Evolutionary conservation across 352 stramenopile species (phyloP).

Genomic region (Phytophthora sojae): DNA sequence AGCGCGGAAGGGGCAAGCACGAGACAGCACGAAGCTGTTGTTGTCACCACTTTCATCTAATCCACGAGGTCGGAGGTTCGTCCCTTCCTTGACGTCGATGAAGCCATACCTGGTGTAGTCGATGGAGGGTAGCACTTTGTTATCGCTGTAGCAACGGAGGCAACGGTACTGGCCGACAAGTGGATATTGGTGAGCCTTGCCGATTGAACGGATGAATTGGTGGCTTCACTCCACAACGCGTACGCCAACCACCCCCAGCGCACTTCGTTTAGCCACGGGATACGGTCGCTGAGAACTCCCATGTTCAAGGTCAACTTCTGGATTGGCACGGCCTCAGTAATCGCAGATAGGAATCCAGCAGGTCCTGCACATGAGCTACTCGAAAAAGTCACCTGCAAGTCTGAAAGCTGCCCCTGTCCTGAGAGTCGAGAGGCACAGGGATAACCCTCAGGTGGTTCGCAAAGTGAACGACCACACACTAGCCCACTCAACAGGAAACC

Average conservation of each 20-base stretch:
- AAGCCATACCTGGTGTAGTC: neutral
- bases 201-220: neutral
- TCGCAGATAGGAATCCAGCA: neutral
- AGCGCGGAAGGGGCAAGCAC: neutral
- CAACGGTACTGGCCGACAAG: slow-evolving; percentile 1
- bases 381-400: neutral
- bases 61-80: neutral
- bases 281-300: slow-evolving; percentile 6
- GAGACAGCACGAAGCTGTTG: neutral
- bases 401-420: neutral
- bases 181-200: slow-evolving; percentile 19
- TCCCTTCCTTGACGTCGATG: neutral
- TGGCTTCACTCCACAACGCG: neutral
- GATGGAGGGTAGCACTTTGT: slow-evolving; percentile 17
- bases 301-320: neutral
- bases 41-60: neutral
- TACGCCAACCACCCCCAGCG: neutral
- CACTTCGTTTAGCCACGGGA: neutral
- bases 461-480: slow-evolving; percentile 1
- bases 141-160: slow-evolving; percentile 1
- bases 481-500: slow-evolving; percentile 7
- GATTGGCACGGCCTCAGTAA: neutral
- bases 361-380: neutral
- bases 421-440: neutral
- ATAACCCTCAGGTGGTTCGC: neutral